Conservation (phyloP, 441 rosid species). For the Adansonia gregorii region DNA sequence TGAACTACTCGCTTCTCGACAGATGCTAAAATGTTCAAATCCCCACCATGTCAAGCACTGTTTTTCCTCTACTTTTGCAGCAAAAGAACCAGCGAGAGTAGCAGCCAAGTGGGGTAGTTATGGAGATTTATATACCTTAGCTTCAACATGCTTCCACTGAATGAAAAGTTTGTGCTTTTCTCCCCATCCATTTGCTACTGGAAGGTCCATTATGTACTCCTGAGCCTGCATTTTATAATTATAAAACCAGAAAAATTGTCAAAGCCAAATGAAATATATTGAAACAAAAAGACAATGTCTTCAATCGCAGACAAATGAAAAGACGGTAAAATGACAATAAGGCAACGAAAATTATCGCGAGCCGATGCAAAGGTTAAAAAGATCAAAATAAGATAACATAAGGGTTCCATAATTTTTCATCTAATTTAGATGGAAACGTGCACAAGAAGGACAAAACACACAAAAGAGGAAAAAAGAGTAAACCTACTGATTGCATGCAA, state of each 20-base stretch:
- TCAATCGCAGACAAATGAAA: not conserved
- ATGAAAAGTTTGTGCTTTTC: slow-evolving; percentile 36
- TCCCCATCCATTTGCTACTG: slow-evolving; percentile 36
- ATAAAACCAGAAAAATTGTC: not conserved
- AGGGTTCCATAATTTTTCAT: too few relatives aligned
- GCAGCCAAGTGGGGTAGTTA: not conserved
- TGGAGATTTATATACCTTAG: slow-evolving; percentile 32
- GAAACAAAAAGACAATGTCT: not conserved
- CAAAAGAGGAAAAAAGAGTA: not conserved
- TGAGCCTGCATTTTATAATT: slow-evolving; percentile 27
- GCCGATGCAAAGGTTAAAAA: not conserved
- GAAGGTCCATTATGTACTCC: slow-evolving; percentile 29
- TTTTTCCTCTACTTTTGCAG: not conserved
- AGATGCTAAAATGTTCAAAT: slow-evolving; percentile 9
- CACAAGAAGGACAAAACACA: not conserved
- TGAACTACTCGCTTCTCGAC: not conserved
- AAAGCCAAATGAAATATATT: not conserved
- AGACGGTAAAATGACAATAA: not conserved
- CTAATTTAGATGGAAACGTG: not conserved
- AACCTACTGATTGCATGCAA: not conserved
- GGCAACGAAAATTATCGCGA: not conserved
- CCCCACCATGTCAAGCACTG: not conserved
- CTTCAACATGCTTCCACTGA: slow-evolving; percentile 33
- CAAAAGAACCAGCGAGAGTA: not conserved
- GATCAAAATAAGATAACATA: not conserved